Conservation (phyloP, 352 stramenopile species). For the Phytophthora palmivora region DNA sequence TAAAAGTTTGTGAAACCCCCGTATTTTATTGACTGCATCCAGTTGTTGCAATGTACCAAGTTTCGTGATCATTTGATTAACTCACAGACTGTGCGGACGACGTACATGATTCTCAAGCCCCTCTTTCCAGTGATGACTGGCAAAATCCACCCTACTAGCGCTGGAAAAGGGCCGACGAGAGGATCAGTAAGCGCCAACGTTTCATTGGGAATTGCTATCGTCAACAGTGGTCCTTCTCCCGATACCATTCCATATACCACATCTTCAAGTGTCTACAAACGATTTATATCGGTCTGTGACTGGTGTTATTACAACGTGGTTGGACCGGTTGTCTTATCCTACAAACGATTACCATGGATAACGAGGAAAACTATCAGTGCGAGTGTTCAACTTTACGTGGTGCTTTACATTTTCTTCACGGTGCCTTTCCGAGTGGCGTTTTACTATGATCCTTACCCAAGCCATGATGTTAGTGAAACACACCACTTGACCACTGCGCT, state of each 20-base stretch:
- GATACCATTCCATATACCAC: background rate
- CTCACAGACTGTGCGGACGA: too few relatives aligned
- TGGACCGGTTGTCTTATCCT: constrained; percentile 1
- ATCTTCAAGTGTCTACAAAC: background rate
- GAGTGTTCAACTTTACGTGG: constrained; percentile 9
- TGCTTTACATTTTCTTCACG: constrained; percentile 33
- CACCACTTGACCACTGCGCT: constrained; percentile 54
- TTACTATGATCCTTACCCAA: constrained; percentile 20
- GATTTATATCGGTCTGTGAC: background rate
- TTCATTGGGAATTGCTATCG: background rate
- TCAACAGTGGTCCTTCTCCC: background rate
- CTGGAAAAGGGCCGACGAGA: background rate
- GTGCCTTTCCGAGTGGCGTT: constrained; percentile 32
- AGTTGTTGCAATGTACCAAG: too few relatives aligned
- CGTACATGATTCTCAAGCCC: too few relatives aligned
- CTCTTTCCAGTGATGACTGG: background rate
- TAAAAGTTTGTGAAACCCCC: too few relatives aligned
- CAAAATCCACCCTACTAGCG: background rate
- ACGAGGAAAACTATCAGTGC: constrained; percentile 25
- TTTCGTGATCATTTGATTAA: too few relatives aligned
- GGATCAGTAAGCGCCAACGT: background rate
- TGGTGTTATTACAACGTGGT: background rate
- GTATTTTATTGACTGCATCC: too few relatives aligned
- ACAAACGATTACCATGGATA: constrained; percentile 19
- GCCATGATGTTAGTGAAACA: background rate